These are phyloP conservation scores for Penicillium samsonianum DNA, from an alignment of 495 filamentous ascomycete species.

Conservation along the genomic window DNA sequence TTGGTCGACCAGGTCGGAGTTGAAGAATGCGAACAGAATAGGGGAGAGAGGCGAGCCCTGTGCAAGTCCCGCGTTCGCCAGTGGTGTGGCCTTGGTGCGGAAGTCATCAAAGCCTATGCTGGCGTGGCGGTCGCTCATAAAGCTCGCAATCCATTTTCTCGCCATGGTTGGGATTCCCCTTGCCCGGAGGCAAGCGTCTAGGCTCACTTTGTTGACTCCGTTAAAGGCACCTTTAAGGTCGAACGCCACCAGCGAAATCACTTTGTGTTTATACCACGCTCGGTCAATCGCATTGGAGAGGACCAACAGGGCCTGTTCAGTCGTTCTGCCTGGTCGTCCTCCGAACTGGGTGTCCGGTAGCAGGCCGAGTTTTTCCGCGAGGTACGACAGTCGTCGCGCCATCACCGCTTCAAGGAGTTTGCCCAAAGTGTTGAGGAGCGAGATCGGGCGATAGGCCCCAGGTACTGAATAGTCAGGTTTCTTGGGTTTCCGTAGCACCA, in stretches of 20 bases:
- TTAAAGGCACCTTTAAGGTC: constrained; percentile 28
- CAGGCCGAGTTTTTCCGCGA: constrained; percentile 19
- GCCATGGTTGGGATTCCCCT: constrained; percentile 23
- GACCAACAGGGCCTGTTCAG: constrained; percentile 23
- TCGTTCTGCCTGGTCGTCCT: constrained; percentile 18
- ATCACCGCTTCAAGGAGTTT: constrained; percentile 26
- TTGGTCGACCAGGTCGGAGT: constrained; percentile 30
- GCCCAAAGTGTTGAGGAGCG: constrained; percentile 26
- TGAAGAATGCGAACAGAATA: constrained; percentile 33
- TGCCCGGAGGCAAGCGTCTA: constrained; percentile 20
- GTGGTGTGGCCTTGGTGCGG: constrained; percentile 3
- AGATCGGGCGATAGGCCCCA: constrained; percentile 28
- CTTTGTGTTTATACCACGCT: constrained; percentile 21
- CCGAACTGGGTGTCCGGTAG: constrained; percentile 26
- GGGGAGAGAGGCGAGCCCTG: constrained; percentile 32
- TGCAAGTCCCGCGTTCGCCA: constrained; percentile 30
- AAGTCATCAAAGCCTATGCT: constrained; percentile 31
- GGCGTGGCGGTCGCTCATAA: constrained; percentile 26
- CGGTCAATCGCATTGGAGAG: constrained; percentile 20
- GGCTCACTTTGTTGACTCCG: constrained; percentile 26
- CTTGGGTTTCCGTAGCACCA: neutral
- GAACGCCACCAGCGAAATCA: constrained; percentile 22
- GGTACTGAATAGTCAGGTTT: constrained; percentile 25
- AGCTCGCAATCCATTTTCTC: constrained; percentile 29
- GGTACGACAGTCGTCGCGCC: constrained; percentile 15